These are phyloP conservation scores for Debaryomycetaceae sp. DNA, from an alignment of 1,139 yeast species.

Conservation along the genomic window DNA sequence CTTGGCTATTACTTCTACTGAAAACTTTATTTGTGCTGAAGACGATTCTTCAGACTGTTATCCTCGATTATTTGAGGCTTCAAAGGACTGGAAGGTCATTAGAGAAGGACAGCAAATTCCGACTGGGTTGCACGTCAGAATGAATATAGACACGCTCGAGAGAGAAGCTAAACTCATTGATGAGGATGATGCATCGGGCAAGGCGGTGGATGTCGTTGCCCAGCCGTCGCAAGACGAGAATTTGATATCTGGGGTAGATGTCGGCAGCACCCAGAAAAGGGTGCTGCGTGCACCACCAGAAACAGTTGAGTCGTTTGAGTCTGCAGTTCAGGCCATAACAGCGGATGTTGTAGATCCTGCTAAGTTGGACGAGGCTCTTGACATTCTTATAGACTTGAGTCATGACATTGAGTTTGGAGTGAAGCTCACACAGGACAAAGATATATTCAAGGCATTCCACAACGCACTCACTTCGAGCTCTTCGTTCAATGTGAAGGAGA, in stretches of 20 bases:
- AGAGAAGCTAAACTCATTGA: constrained; percentile 64
- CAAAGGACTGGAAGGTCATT: constrained; percentile 65
- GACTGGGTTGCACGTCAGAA: constrained; percentile 70
- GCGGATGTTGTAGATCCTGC: constrained; percentile 8
- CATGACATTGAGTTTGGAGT: constrained; percentile 67
- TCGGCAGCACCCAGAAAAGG: constrained; percentile 8
- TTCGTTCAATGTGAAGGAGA: constrained; percentile 32
- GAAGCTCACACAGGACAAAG: constrained; percentile 24
- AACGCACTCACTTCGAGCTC: constrained; percentile 10
- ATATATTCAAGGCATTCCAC: constrained; percentile 17
- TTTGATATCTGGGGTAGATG: constrained; percentile 5
- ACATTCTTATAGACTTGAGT: constrained; percentile 53
- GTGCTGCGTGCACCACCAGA: constrained; percentile 13
- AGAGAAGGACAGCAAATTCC: constrained; percentile 71
- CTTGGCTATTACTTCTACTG: constrained; percentile 12
- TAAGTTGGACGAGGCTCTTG: constrained; percentile 32
- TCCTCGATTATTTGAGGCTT: constrained; percentile 59
- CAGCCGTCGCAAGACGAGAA: constrained; percentile 6
- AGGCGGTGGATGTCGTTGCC: constrained; percentile 11
- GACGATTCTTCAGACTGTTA: constrained; percentile 54
- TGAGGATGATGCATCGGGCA: constrained; percentile 10
- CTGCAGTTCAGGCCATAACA: constrained; percentile 27
- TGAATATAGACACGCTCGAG: constrained; percentile 64
- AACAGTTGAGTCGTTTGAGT: constrained; percentile 23
- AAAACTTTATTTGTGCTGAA: constrained; percentile 44